Conservation (phyloP, 1,139 yeast species). For the Sporopachydermia cereana region DNA sequence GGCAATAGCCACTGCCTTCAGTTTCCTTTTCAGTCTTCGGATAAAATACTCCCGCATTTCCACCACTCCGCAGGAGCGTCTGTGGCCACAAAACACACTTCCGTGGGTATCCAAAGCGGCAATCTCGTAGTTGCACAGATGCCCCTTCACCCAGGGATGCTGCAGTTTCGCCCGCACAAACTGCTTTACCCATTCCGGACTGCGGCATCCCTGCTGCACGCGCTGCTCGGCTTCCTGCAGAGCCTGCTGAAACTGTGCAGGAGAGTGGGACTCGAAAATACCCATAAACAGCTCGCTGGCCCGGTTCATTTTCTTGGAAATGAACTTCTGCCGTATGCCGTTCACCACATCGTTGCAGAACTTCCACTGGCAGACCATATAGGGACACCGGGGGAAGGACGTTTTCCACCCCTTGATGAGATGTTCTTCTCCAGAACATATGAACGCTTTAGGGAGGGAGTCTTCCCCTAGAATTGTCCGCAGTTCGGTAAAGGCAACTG, state of each 20-base stretch:
- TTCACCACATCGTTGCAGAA: slow-evolving; percentile 1
- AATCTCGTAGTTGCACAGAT: slow-evolving; percentile 3
- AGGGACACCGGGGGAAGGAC: background rate
- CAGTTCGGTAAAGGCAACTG: background rate
- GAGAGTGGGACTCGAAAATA: background rate
- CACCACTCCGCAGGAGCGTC: background rate
- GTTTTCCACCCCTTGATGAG: background rate
- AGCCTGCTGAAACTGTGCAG: background rate
- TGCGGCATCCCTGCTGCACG: background rate
- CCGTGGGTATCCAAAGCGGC: background rate
- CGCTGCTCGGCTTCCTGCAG: background rate
- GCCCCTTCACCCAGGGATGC: background rate
- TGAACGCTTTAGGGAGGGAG: background rate
- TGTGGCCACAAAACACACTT: background rate
- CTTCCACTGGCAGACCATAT: slow-evolving; percentile 5
- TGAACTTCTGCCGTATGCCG: slow-evolving; percentile 3
- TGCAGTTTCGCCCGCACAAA: background rate
- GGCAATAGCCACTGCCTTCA: background rate
- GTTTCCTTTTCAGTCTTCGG: background rate
- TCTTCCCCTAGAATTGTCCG: slow-evolving; percentile 1
- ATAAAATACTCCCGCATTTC: background rate
- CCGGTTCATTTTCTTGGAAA: slow-evolving; percentile 2
- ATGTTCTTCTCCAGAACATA: background rate
- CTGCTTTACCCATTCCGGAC: background rate
- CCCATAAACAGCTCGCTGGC: background rate